Conservation (phyloP, 2,329 filamentous ascomycete species). For the Ramularia endophylla region DNA sequence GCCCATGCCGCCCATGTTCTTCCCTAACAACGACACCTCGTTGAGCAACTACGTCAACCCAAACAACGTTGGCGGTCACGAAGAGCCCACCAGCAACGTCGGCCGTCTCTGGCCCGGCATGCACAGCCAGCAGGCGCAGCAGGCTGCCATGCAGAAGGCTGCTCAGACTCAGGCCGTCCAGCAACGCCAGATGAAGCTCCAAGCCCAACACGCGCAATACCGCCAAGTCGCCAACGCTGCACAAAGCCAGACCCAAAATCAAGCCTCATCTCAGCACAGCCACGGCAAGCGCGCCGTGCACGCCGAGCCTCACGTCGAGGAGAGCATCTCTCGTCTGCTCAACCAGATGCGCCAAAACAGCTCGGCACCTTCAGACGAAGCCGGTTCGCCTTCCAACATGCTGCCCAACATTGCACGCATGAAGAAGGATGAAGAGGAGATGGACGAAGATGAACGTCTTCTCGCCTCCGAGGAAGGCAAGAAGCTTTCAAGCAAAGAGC, state of each 20-base stretch:
- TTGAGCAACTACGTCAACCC: slow-evolving; percentile 62
- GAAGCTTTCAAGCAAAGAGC: slow-evolving; percentile 97
- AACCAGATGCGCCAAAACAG: slow-evolving; percentile 84
- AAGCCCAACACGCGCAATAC: slow-evolving; percentile 34
- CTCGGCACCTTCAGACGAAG: slow-evolving; percentile 44
- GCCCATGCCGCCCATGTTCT: slow-evolving; percentile 57
- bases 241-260: slow-evolving; percentile 17
- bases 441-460: slow-evolving; percentile 95
- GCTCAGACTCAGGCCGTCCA: slow-evolving; percentile 29
- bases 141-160: slow-evolving; percentile 51
- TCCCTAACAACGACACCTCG: slow-evolving; percentile 37
- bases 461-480: slow-evolving; percentile 97
- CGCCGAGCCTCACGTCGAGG: slow-evolving; percentile 55
- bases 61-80: slow-evolving; percentile 60
- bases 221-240: slow-evolving; percentile 25
- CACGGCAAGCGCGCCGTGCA: slow-evolving; percentile 42
- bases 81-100: slow-evolving; percentile 54
- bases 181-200: slow-evolving; percentile 48
- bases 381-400: slow-evolving; percentile 39
- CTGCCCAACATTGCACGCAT: slow-evolving; percentile 64
- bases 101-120: slow-evolving; percentile 81
- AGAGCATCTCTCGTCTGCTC: slow-evolving; percentile 87
- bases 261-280: slow-evolving; percentile 28
- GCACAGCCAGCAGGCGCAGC: slow-evolving; percentile 79
- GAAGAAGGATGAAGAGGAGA: slow-evolving; percentile 95